A percentile compares a stretch with the other conserved stretches of the same genome.
phyloP scores from a whole-genome alignment of 2,329 filamentous ascomycete species.

The Purpureocillium lavendulum region DNA sequence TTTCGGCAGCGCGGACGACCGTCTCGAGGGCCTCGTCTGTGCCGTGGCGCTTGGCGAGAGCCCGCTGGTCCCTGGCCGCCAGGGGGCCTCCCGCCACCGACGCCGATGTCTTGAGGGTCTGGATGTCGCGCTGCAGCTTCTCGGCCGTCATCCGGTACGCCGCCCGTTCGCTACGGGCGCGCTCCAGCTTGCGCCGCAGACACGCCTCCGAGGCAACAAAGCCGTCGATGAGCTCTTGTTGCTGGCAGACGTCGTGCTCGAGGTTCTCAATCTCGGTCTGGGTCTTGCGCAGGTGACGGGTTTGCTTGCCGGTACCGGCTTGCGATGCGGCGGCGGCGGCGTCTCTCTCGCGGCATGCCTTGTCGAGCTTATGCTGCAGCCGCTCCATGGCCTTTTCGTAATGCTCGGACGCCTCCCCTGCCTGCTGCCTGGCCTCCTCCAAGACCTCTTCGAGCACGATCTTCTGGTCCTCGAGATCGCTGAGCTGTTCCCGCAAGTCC shows the following conservation, averaged over 20 bases:
- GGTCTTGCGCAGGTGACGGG: conserved; percentile 52
- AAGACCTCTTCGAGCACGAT: conserved; percentile 50
- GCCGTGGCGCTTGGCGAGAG: conserved; percentile 20
- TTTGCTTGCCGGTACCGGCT: conserved; percentile 40
- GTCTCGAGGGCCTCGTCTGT: conserved; percentile 47
- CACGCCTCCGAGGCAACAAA: conserved; percentile 48
- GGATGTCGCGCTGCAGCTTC: conserved; percentile 44
- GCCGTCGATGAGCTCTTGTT: conserved; percentile 55
- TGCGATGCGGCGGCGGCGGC: conserved; percentile 21
- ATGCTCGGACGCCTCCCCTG: conserved; percentile 35
- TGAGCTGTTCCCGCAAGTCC: conserved; percentile 45
- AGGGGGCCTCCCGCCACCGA: conserved; percentile 13
- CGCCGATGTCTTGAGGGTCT: conserved; percentile 33
- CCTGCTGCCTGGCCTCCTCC: conserved; percentile 42
- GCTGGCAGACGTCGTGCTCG: conserved; percentile 63
- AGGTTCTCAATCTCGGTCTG: conserved; percentile 60
- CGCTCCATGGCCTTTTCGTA: conserved; percentile 35
- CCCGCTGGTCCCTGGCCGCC: conserved; percentile 10
- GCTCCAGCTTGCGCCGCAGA: conserved; percentile 59
- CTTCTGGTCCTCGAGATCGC: conserved; percentile 51
- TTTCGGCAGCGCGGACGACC: conserved; percentile 48
- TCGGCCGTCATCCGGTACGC: conserved; percentile 44
- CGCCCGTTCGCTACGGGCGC: conserved; percentile 57
- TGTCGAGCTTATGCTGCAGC: conserved; percentile 40
- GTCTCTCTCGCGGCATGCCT: conserved; percentile 38